Evolutionary conservation across 768 basidiomycete genomes (phyloP), one percentile per base, ranked within the genome.

Genomic region (Tulasnella sp.): DNA sequence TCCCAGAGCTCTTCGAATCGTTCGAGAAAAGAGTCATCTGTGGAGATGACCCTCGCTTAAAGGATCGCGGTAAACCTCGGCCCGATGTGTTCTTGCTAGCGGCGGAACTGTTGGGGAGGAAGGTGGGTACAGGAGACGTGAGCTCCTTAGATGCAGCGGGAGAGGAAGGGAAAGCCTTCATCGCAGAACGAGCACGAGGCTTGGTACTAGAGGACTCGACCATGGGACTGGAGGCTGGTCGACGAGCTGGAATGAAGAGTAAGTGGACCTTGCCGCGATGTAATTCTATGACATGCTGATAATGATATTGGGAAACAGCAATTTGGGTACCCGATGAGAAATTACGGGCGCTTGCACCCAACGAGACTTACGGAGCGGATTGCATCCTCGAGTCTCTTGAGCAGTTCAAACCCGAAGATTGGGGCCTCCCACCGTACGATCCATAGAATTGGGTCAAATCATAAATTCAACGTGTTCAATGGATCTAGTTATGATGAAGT

Each of bases 171-270:
- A 82, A 84, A 25, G 82, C 79, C 49, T 83, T 89, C 79, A 79
- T 79, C 42, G 81, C 79, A 39, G 90, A 90, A 81, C 85, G 92
- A 54, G 82, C 81, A 38, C 88, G 85, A 76, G 93, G 93, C 0
- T 84, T 96, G 0, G 89, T 96, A 1, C 92, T 96, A 76, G 94
- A 96, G 82, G 94, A 96, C 81, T 89, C 89, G 4, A 82, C 92
- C 58, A 88, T 88, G 0, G 94, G 94, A 0, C 85, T 96, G 78
- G 88, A 91, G 79, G 93, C 93, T 7, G 94, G 90, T 3, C 92
- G 92, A 81, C 86, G 91, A 76, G 93, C 93, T 2, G 93, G 92
- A 15, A 95, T 96, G 94, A 87, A 89, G 76, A 93, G 94, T 94
- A 75, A 42, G 87, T 67, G 19, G 8, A 42, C 42, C 17, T 42